phyloP scores from a whole-genome alignment of 2,329 filamentous ascomycete species.

The Sphaerulina populicola region DNA sequence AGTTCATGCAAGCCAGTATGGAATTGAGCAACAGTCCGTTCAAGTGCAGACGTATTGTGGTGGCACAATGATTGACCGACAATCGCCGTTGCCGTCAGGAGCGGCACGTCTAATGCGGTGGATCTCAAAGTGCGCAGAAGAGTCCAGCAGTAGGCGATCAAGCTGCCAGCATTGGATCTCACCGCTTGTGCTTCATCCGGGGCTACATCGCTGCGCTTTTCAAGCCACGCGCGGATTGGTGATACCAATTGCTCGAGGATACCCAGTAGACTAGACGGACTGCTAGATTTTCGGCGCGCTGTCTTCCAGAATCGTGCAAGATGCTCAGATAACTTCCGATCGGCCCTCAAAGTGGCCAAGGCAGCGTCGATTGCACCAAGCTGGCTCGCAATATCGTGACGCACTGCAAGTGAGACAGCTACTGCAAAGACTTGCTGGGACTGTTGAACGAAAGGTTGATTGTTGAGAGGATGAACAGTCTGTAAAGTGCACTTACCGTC shows the following conservation, averaged over 20 bases:
- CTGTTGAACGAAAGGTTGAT: conserved; percentile 36
- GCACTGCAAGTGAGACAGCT: conserved; percentile 20
- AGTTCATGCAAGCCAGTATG: conserved; percentile 3
- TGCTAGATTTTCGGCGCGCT: conserved; percentile 5
- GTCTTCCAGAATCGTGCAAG: conserved; percentile 16
- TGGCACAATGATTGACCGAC: conserved; percentile 12
- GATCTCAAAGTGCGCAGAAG: conserved; percentile 9
- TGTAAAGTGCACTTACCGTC: conserved; percentile 32
- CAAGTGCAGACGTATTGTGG: neutral
- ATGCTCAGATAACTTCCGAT: conserved; percentile 17
- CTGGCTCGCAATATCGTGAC: conserved; percentile 19
- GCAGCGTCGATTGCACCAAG: conserved; percentile 11
- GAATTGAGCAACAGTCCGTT: neutral
- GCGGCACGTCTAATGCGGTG: conserved; percentile 12
- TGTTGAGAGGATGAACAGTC: conserved; percentile 42
- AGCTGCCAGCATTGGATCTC: neutral
- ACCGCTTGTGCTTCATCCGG: neutral
- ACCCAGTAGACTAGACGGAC: conserved; percentile 6
- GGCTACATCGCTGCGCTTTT: neutral
- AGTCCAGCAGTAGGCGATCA: conserved; percentile 14
- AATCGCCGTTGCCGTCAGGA: conserved; percentile 12
- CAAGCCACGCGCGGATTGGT: conserved; percentile 1
- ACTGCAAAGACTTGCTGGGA: conserved; percentile 16
- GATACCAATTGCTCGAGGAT: conserved; percentile 6
- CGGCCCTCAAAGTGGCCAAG: conserved; percentile 7